Base-by-base conservation (phyloP, 1,284 basidiomycete species). In the Malassezia japonica region DNA sequence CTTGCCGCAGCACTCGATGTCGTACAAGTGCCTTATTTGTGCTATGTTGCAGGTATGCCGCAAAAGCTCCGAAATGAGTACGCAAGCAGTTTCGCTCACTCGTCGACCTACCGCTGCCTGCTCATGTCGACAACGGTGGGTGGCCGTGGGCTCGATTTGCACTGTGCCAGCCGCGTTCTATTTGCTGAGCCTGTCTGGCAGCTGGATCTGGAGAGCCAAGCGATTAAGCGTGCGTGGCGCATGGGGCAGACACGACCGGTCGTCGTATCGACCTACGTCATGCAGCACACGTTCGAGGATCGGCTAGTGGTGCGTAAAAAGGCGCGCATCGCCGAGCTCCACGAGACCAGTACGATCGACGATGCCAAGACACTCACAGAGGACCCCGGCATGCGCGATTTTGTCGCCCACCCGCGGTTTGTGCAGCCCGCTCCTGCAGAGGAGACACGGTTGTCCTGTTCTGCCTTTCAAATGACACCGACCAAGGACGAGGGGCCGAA, bases 171-270 rank as follows among this genome's bases (percentile, higher is more conserved):
- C 23, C 48, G 48, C 15, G 36, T 52, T 9, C 45, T 59, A 20
- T 49, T 52, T 20, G 33, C 50, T 2, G 54, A 59, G 32, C 56
- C 56, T 1, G 33, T 57, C 8, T 48, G 51, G 46, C 51, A 54
- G 18, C 24, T 23, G 10, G 56, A 59, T 10, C 15, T 55, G 8
- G 54, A 56, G 24, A 46, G 48, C 18, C 56, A 56, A 36, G 54
- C 41, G 13, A 23, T 59, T 15, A 59, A 56, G 33, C 51, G 48
- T 20, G 46, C 56, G 15, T 59, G 56, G 56, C 48, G 56, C 15
- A 42, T 50, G 29, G 56, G 56, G 5, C 56, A 59, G 42, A 56
- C 31, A 18, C 32, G 33, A 16, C 27, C 24, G 4, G 56, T 59
- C 3, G 13, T 31, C 6, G 53, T 56, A 4, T 42, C 48, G 3